Base-by-base conservation (phyloP, 352 stramenopile species). In the Pythium insidiosum region DNA sequence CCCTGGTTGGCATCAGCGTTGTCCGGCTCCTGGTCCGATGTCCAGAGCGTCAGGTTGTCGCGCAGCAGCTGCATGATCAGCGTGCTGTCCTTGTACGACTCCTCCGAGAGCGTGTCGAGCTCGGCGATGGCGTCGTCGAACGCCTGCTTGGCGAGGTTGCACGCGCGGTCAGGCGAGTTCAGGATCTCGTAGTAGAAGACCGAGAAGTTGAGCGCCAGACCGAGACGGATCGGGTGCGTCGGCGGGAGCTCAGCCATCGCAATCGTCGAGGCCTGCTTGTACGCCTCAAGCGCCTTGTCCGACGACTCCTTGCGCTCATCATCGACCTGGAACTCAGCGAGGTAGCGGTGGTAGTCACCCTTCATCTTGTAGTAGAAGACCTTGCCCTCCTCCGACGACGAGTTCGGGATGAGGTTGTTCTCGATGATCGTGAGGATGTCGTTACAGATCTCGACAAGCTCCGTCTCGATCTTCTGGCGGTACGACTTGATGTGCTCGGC, bases 351-450 rank as follows among this genome's bases (percentile, higher is more conserved):
- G 86, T 99, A 99, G 78, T 99, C 96, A 43, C 96, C 96, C 83
- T 98, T 98, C 94, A 99, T 99, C 89, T 99, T 99, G 90, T 98
- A 98, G 87, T 99, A 99, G 66, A 99, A 99, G 12, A 99, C 96
- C 79, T 99, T 98, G 68, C 93, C 95, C 66, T 99, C 96, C 56
- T 98, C 92, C 29, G 82, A 95, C 15, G 87, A 95, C 46, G 86
- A 97, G 79, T 98, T 97, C 46, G 95, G 95, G 72, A 99, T 98
- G 43, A 99, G 70, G 59, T 95, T 93, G 50, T 98, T 93, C 59
- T 98, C 91, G 43, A 99, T 98, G 66, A 99, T 98, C 38, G 74
- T 80, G 43, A 98, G 78, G 51, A 99, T 98, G 57, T 98, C 93
- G 52, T 97, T 96, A 67, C 95, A 98, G 51, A 98, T 98, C 61